phyloP scores from a whole-genome alignment of 768 basidiomycete genomes.

The Pleurotus platypus region DNA sequence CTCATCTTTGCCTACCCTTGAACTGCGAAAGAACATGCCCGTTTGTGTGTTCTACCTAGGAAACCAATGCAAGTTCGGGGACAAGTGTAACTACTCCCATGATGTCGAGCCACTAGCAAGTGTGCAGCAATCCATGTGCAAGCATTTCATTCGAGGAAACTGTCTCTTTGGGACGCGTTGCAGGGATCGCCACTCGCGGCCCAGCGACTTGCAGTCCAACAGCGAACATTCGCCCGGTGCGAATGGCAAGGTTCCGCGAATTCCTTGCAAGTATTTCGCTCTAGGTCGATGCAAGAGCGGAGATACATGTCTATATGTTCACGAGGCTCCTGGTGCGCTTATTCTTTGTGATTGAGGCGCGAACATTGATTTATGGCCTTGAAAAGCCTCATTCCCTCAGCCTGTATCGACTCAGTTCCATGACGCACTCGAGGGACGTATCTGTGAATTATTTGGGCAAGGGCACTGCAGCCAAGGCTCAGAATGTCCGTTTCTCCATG shows the following conservation, averaged over 20 bases:
- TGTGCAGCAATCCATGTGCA: not conserved
- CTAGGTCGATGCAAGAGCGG: conserved; percentile 25
- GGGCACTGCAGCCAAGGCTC: not conserved
- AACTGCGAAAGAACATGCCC: not conserved
- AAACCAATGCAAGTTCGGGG: conserved; percentile 14
- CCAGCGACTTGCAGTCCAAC: not conserved
- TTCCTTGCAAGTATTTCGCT: conserved; percentile 21
- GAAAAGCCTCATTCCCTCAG: too few relatives aligned
- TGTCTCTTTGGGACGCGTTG: conserved; percentile 6
- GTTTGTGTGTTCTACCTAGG: conserved; percentile 14
- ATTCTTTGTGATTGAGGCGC: not conserved
- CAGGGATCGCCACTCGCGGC: not conserved
- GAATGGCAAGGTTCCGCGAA: too few relatives aligned
- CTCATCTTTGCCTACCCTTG: too few relatives aligned
- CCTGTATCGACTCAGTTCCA: too few relatives aligned
- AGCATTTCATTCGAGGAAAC: not conserved
- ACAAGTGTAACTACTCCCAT: conserved; percentile 18
- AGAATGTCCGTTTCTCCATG: not conserved
- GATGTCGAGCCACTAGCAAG: conserved; percentile 6
- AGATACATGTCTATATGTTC: conserved; percentile 19
- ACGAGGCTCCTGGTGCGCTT: conserved; percentile 10
- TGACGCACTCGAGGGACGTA: not conserved
- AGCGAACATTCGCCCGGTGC: too few relatives aligned
- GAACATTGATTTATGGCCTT: too few relatives aligned
- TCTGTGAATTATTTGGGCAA: conserved; percentile 3